A percentile compares a stretch with the other conserved stretches of the same genome.
These are phyloP conservation scores for Aspergillus sclerotioniger DNA, from an alignment of 495 filamentous ascomycete genomes.

Conservation along the genomic window DNA sequence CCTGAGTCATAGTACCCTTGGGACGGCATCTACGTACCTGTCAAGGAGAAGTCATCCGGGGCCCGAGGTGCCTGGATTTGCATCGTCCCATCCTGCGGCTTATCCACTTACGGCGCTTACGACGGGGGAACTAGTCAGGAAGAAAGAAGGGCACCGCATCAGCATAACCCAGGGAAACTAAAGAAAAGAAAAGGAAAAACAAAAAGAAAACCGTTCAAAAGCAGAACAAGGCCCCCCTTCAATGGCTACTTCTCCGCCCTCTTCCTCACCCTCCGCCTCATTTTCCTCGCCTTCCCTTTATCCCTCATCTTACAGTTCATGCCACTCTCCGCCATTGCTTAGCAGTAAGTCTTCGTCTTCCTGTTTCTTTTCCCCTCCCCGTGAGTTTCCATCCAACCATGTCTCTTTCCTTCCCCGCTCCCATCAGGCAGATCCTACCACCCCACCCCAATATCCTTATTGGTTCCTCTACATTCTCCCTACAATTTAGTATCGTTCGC, in stretches of 20 bases:
- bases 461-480: constrained; percentile 14
- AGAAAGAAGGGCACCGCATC: constrained; percentile 6
- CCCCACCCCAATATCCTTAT: constrained; percentile 4
- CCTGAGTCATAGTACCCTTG: background rate
- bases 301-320: constrained; percentile 36
- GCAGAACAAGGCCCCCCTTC: constrained; percentile 8
- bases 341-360: constrained; percentile 23
- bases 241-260: constrained; percentile 17
- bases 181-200: background rate
- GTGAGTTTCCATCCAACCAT: background rate
- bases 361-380: constrained; percentile 6
- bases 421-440: background rate
- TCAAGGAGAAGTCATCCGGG: constrained; percentile 6
- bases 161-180: too few species aligned
- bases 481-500: constrained; percentile 2
- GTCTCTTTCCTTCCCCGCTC: constrained; percentile 5
- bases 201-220: constrained; percentile 1
- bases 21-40: constrained; percentile 4
- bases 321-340: constrained; percentile 16
- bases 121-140: background rate
- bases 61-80: constrained; percentile 5
- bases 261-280: constrained; percentile 26
- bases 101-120: background rate
- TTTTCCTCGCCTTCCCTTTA: constrained; percentile 36
- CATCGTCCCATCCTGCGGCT: constrained; percentile 1